Evolutionary conservation across 1,139 yeast species (phyloP), one percentile per base, ranked within the genome.

Genomic region (Sugiyamaella grinbergsii): DNA sequence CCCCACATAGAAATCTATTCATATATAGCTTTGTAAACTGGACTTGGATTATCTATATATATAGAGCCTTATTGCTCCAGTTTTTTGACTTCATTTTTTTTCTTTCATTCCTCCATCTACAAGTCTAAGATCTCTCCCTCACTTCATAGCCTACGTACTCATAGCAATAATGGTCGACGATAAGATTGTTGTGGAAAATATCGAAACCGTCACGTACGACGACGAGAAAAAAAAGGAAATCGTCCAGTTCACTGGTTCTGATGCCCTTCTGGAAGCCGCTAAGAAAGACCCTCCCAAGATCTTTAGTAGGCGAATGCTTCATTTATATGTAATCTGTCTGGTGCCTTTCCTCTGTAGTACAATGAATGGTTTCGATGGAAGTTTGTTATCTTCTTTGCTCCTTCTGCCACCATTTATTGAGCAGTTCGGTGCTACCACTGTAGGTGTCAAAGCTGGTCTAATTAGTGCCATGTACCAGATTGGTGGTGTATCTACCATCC

Each of bases 381-480:
- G 51, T 19, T 51, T 57, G 15, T 54, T 57, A 52, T 45, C 46
- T 15, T 45, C 58, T 2, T 42, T 57, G 11, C 48, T 57, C 29
- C 38, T 42, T 13, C 44, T 41, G 15, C 46, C 51, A 10, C 51
- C 47, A 7, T 57, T 56, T 46, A 42, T 47, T 20, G 28, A 36
- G 11, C 34, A 42, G n/a, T 57, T 57, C 26, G 58, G 58, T 3
- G 49, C 60, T 22, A 28, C 42, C 7, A 49, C 41, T 37, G 57
- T 49, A n/a, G 60, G 60, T 23, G 39, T 52, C 43, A 53, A 54
- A 42, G 60, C 60, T 10, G 60, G 56, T 13, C 28, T 48, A 28
- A 45, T 56, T 28, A 39, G 57, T 16, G 57, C 52, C 24, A 56
- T 57, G 60, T 56, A 51, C 50, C 58, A 57, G 38, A 54, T 57